Percentiles rank a stretch among this genome's conserved stretches.
These are phyloP conservation scores for Coemansia sp. DNA, from an alignment of 192 early-diverging fungal genomes.

Conservation along the genomic window DNA sequence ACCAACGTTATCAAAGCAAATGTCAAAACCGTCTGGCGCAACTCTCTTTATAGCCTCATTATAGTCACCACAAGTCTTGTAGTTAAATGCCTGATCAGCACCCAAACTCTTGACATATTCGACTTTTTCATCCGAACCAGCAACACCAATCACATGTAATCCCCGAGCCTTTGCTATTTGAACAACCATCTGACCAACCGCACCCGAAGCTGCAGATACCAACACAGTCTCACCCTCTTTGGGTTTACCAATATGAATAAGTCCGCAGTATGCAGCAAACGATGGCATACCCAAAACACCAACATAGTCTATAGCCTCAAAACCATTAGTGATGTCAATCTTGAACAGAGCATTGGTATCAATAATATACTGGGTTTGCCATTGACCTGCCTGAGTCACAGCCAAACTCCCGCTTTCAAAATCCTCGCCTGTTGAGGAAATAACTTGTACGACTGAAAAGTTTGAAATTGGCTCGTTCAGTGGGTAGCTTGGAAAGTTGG, in stretches of 20 bases:
- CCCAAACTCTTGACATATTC: slow-evolving; percentile 63
- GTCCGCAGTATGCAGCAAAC: slow-evolving; percentile 70
- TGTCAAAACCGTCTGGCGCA: slow-evolving; percentile 79
- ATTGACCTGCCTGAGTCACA: slow-evolving; percentile 69
- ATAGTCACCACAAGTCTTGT: slow-evolving; percentile 66
- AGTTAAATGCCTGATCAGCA: slow-evolving; percentile 88
- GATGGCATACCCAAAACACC: slow-evolving; percentile 79
- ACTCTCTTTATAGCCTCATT: slow-evolving; percentile 54
- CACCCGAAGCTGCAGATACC: slow-evolving; percentile 75
- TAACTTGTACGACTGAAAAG: slow-evolving; percentile 58
- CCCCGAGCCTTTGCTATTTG: slow-evolving; percentile 77
- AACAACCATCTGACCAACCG: slow-evolving; percentile 72
- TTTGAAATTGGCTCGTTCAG: slow-evolving; percentile 59
- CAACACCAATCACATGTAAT: slow-evolving; percentile 74
- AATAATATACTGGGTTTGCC: slow-evolving; percentile 49
- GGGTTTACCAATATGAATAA: slow-evolving; percentile 62
- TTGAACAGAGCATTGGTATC: slow-evolving; percentile 54
- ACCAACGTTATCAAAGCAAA: slow-evolving; percentile 84
- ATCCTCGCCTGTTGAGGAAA: slow-evolving; percentile 57
- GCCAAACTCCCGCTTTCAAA: slow-evolving; percentile 71
- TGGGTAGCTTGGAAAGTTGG: slow-evolving; percentile 58
- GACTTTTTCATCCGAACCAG: slow-evolving; percentile 83
- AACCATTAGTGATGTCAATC: neutral
- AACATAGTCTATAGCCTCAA: slow-evolving; percentile 12
- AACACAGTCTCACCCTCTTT: slow-evolving; percentile 81